Base-by-base conservation (phyloP, 495 filamentous ascomycete species). In the Tuber aestivum region DNA sequence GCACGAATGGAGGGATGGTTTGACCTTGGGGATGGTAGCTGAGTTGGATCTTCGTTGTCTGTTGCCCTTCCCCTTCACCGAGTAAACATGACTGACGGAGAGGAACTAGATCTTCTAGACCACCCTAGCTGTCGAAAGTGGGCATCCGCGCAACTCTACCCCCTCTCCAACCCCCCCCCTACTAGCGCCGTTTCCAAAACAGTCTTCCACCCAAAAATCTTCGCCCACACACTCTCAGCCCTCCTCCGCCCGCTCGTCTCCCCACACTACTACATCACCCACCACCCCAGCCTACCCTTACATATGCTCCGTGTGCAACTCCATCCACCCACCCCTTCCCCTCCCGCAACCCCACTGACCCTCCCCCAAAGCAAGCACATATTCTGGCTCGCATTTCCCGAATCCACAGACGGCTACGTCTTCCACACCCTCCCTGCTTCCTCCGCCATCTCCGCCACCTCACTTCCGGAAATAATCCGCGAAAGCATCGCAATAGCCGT, bases 1-100 rank as follows among this genome's bases (percentile, higher is more conserved):
- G 75, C 92, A 92, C 68, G 93, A 97, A 82, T 97, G 93, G 93
- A 87, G 92, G 35, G 87, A 90, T 71, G 93, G 93, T 1, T 85
- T 96, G 35, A 90, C 88, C 1, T 84, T 97, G 23, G 85, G 95
- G 6, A 93, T 92, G 70, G 94, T 93, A 87, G 90, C 90, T 23
- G 93, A 96, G 79, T 84, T 93, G 21, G 91, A 92, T 76, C 86
- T 76, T 35, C 72, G 70, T 16, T 82, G 80, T 82, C 56, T 23
- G 68, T 70, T 27, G 69, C 41, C 56, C 23, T 42, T 41, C 44
- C 20, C 45, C 21, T 61, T 32, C 50, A 14, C 27, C 50, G n/a
- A 27, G 50, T 27, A 16, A 61, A 61, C 50, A 32, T 61, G 27
- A 35, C 56, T 35, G 56, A 65, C 14, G 12, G 32, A 2, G 32